Evolutionary conservation across 139 green algal species (phyloP), one percentile per base, ranked within the genome.

Genomic region (Tetratostichococcus sp.): DNA sequence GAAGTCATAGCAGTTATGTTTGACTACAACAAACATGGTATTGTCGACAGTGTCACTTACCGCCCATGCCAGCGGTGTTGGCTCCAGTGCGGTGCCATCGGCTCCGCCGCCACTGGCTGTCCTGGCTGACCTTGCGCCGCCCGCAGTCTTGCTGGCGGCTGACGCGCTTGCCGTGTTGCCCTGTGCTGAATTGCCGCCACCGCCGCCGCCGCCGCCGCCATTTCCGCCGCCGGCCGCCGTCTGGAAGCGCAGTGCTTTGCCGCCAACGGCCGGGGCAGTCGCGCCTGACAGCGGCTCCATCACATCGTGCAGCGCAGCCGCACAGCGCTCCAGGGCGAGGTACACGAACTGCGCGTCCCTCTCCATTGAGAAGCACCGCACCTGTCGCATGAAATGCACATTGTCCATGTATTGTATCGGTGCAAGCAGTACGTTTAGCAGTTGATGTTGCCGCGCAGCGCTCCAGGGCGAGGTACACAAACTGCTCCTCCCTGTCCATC

Each of bases 401-500:
- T n/a, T n/a, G n/a, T n/a, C n/a, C n/a, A n/a, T n/a, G n/a, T n/a
- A n/a, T n/a, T n/a, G n/a, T n/a, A n/a, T n/a, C n/a, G n/a, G n/a
- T n/a, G n/a, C n/a, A n/a, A n/a, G n/a, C n/a, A n/a, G n/a, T n/a
- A n/a, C n/a, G n/a, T n/a, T n/a, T n/a, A n/a, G n/a, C n/a, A n/a
- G n/a, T n/a, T n/a, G n/a, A n/a, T n/a, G n/a, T n/a, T n/a, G 39
- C 39, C 8, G 39, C 39, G 84, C 96, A 99, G 19, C 85, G 82
- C 79, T 99, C 96, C 65, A 99, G 84, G 11, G 96, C 96, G 58
- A 99, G 83, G 84, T 99, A 99, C 30, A 98, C 87, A 83, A 99
- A 99, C 83, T 97, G 89, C 1, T 70, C 72, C 84, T 98, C 96
- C 80, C 97, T 90, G 82, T 99, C 96, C 91, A 99, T 93, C 4